Percentiles rank a stretch among this genome's conserved stretches.
phyloP scores from a whole-genome alignment of 1,139 yeast species.

The Pneumocystis oryctolagi region DNA sequence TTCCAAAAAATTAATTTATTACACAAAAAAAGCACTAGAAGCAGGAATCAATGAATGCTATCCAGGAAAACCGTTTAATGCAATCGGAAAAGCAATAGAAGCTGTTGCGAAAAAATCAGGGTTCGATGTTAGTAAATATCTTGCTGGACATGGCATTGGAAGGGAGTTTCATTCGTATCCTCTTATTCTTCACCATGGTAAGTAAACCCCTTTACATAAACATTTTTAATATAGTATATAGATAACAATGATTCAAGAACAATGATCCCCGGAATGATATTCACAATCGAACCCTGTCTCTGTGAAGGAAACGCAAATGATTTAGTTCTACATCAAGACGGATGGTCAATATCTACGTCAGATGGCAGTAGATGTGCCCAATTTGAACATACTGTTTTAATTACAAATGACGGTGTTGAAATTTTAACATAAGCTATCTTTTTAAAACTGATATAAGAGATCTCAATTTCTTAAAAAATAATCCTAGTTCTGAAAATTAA shows the following conservation, averaged over 20 bases:
- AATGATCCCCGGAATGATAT: background rate
- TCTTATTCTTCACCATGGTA: background rate
- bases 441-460: background rate
- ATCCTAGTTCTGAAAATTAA: conserved; percentile 1
- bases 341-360: background rate
- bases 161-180: background rate
- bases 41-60: background rate
- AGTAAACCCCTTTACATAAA: background rate
- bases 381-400: conserved; percentile 1
- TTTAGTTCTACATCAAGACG: background rate
- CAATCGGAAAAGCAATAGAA: conserved; percentile 1
- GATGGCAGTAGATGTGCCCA: background rate
- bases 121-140: background rate
- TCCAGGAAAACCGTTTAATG: background rate
- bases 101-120: background rate
- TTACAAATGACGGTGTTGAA: conserved; percentile 4
- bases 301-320: background rate
- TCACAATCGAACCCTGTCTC: background rate
- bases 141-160: background rate
- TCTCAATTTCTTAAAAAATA: background rate
- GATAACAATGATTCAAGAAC: background rate
- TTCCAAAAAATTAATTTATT: background rate
- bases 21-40: background rate
- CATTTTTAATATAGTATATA: background rate
- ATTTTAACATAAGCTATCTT: background rate